Percentiles rank a stretch among this genome's conserved stretches.
Evolutionary conservation across 306 rosid species (phyloP).

Genomic region (Vigna hirtella): DNA sequence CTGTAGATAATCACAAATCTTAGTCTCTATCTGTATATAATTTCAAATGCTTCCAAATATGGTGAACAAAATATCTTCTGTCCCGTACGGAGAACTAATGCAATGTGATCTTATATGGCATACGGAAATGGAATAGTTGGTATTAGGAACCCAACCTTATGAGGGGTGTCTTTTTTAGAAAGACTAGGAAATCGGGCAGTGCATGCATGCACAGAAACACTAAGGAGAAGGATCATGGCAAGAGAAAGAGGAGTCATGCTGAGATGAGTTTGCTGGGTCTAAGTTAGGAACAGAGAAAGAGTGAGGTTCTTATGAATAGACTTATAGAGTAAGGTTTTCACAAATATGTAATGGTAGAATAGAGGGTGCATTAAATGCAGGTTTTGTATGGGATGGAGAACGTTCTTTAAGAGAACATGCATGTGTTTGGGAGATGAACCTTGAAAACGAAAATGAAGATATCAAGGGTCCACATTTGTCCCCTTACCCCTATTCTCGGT

Average conservation of each 20-base stretch:
- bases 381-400: slow-evolving; percentile 54
- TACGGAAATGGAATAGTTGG: not conserved
- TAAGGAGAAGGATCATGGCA: slow-evolving; percentile 48
- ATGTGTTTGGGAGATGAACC: slow-evolving; percentile 75
- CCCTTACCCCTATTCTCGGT: slow-evolving; percentile 36
- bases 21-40: slow-evolving; percentile 7
- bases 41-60: slow-evolving; percentile 20
- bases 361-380: slow-evolving; percentile 64
- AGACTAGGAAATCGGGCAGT: slow-evolving; percentile 51
- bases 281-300: slow-evolving; percentile 16
- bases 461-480: slow-evolving; percentile 74
- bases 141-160: slow-evolving; percentile 47
- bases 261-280: not conserved
- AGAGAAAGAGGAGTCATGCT: slow-evolving; percentile 59
- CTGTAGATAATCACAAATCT: slow-evolving; percentile 48
- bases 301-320: slow-evolving; percentile 15
- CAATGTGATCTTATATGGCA: not conserved
- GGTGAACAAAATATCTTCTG: not conserved
- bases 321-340: slow-evolving; percentile 17
- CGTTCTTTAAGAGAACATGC: slow-evolving; percentile 88
- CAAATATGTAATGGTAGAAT: slow-evolving; percentile 54
- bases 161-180: slow-evolving; percentile 23
- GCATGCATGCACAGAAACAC: slow-evolving; percentile 71
- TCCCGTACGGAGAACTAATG: not conserved
- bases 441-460: slow-evolving; percentile 59